A percentile compares a stretch with the other conserved stretches of the same genome.
Conservation (phyloP, 1,139 yeast genomes). For the Wickerhamiella infanticola region DNA sequence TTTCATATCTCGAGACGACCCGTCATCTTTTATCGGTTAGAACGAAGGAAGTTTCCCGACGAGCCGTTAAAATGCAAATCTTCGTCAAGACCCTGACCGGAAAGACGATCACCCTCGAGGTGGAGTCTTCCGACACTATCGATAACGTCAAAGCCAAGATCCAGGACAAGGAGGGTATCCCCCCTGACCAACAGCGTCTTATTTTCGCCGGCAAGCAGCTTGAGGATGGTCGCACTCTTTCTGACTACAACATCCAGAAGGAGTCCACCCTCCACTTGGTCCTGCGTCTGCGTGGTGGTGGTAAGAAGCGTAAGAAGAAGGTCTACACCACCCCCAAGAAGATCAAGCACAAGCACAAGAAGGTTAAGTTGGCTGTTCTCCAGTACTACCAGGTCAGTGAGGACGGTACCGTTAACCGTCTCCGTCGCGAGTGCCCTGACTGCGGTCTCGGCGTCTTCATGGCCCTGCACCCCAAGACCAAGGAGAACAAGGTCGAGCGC, state of each 20-base stretch:
- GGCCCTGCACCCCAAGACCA: conserved; percentile 87
- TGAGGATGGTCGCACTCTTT: conserved; percentile 97
- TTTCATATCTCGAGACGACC: background rate
- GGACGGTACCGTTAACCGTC: conserved; percentile 97
- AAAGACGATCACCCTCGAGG: conserved; percentile 98
- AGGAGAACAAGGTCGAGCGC: conserved; percentile 94
- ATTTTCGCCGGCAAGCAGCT: conserved; percentile 99
- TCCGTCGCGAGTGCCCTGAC: conserved; percentile 96
- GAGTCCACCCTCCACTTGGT: conserved; percentile 97
- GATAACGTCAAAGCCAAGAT: conserved; percentile 99
- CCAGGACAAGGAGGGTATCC: conserved; percentile 98
- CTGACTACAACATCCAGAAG: conserved; percentile 99
- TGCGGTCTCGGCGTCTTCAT: conserved; percentile 99
- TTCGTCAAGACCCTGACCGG: conserved; percentile 98
- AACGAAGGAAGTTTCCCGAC: conserved; percentile 23
- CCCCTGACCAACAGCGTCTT: conserved; percentile 99
- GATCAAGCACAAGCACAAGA: conserved; percentile 99
- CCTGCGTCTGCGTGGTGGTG: conserved; percentile 99
- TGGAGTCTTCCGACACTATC: conserved; percentile 97
- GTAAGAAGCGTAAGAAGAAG: conserved; percentile 99
- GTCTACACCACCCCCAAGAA: conserved; percentile 99
- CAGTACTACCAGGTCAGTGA: conserved; percentile 98
- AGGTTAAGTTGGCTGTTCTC: conserved; percentile 97
- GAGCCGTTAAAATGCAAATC: conserved; percentile 58
- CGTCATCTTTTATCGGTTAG: conserved; percentile 18